These are phyloP conservation scores for Xylaria arbuscula DNA, from an alignment of 2,329 filamentous ascomycete species.

Conservation along the genomic window DNA sequence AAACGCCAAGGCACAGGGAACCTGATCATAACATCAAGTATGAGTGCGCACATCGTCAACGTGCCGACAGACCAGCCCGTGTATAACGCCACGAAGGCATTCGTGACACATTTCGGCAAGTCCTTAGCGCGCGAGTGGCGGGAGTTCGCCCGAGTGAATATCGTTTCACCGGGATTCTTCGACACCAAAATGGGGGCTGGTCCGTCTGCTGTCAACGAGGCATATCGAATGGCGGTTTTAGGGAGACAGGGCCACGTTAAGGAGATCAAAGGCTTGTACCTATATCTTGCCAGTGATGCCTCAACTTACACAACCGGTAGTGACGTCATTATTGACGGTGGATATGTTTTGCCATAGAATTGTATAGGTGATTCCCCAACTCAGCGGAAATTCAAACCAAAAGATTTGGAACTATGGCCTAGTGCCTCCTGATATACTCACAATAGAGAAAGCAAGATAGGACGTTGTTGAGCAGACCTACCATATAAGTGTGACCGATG, in stretches of 20 bases:
- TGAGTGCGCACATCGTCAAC: slow-evolving; percentile 63
- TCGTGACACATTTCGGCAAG: slow-evolving; percentile 66
- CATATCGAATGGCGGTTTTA: slow-evolving; percentile 38
- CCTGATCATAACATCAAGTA: slow-evolving; percentile 48
- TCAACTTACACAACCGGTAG: slow-evolving; percentile 37
- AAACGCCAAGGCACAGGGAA: slow-evolving; percentile 38
- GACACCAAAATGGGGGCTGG: slow-evolving; percentile 54
- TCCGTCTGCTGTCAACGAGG: slow-evolving; percentile 32
- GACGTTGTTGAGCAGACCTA: background rate
- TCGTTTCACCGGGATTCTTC: slow-evolving; percentile 65
- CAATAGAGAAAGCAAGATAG: background rate
- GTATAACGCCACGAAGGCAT: slow-evolving; percentile 68
- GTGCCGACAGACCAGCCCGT: slow-evolving; percentile 65
- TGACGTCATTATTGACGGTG: slow-evolving; percentile 39
- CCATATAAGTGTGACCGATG: background rate
- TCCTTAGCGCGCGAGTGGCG: slow-evolving; percentile 67
- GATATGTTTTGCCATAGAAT: slow-evolving; percentile 37
- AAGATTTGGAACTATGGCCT: background rate
- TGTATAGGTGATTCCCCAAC: background rate
- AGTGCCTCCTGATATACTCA: too few species aligned
- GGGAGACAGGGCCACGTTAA: slow-evolving; percentile 40
- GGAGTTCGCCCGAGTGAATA: slow-evolving; percentile 67
- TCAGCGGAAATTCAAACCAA: background rate
- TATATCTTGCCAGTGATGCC: slow-evolving; percentile 42
- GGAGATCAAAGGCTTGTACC: slow-evolving; percentile 40